Evolutionary conservation across 1,284 basidiomycete species (phyloP).

Genomic region (Cryptococcus neoformans): DNA sequence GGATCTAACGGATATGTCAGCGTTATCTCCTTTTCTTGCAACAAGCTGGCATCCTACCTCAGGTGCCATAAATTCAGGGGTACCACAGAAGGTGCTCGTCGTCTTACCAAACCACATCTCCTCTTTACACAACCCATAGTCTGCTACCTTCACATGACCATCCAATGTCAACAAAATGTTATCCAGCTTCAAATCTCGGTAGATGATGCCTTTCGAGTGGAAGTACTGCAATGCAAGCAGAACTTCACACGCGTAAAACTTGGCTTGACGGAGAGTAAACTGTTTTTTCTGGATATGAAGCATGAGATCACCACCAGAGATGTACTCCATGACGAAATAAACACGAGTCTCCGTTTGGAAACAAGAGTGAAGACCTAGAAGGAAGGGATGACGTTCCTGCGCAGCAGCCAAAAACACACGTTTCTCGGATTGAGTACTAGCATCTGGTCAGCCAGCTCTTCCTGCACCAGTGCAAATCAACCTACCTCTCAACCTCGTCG

Average conservation of each 20-base stretch:
- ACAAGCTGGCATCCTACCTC: slow-evolving; percentile 60
- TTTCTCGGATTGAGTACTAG: slow-evolving; percentile 96
- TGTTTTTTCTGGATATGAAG: slow-evolving; percentile 77
- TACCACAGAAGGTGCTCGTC: slow-evolving; percentile 99
- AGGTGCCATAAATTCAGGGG: slow-evolving; percentile 99
- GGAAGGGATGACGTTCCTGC: slow-evolving; percentile 90
- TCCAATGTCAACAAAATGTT: slow-evolving; percentile 97
- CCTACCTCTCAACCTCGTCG: slow-evolving; percentile 96
- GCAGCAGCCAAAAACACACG: slow-evolving; percentile 96
- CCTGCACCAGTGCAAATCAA: slow-evolving; percentile 2
- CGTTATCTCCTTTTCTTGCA: background rate
- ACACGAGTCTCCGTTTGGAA: slow-evolving; percentile 99
- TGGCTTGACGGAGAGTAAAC: slow-evolving; percentile 78
- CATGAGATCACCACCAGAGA: slow-evolving; percentile 77
- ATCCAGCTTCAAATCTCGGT: slow-evolving; percentile 92
- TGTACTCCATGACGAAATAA: slow-evolving; percentile 78
- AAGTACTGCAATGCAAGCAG: slow-evolving; percentile 96
- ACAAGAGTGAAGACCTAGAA: slow-evolving; percentile 95
- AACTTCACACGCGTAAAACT: slow-evolving; percentile 99
- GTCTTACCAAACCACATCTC: slow-evolving; percentile 97
- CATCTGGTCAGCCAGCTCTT: background rate
- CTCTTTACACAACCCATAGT: slow-evolving; percentile 99
- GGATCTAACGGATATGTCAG: slow-evolving; percentile 60
- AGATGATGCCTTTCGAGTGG: slow-evolving; percentile 96
- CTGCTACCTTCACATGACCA: slow-evolving; percentile 97